Evolutionary conservation across 73 alveolate species (phyloP).

Genomic region (Paramecium octaurelia): DNA sequence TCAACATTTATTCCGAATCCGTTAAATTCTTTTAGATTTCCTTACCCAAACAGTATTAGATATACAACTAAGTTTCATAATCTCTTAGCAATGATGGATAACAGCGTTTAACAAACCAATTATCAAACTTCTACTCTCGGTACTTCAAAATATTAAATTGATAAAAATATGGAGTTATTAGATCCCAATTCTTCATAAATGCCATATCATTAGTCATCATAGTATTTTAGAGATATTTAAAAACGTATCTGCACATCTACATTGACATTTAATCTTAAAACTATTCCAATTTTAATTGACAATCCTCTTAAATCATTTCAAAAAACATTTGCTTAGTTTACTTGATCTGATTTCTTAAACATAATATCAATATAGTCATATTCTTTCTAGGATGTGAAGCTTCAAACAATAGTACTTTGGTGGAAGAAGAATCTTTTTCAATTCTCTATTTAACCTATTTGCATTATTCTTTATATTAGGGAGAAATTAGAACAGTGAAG

Average conservation of each 20-base stretch:
- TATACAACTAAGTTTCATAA: slow-evolving; percentile 22
- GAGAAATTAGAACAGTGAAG: slow-evolving; percentile 54
- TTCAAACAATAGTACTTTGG: slow-evolving; percentile 55
- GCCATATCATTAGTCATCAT: slow-evolving; percentile 60
- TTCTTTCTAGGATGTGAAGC: slow-evolving; percentile 62
- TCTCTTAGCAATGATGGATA: slow-evolving; percentile 14
- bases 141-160: background rate
- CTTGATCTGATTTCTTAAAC: slow-evolving; percentile 11
- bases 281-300: slow-evolving; percentile 39
- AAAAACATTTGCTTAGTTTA: slow-evolving; percentile 23
- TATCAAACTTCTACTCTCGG: background rate
- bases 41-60: background rate
- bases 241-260: slow-evolving; percentile 62
- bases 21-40: slow-evolving; percentile 1
- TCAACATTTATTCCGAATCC: background rate
- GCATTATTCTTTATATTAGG: slow-evolving; percentile 22
- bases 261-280: slow-evolving; percentile 61
- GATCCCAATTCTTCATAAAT: slow-evolving; percentile 64
- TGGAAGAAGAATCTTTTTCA: slow-evolving; percentile 31
- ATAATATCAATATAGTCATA: slow-evolving; percentile 49
- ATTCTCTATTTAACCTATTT: slow-evolving; percentile 26
- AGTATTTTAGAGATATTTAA: slow-evolving; percentile 51
- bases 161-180: slow-evolving; percentile 53
- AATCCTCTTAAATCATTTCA: slow-evolving; percentile 43
- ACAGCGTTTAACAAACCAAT: slow-evolving; percentile 35